Percentiles rank a stretch among this genome's conserved stretches.
Conservation (phyloP, 345 rosid species). For the Hibiscus mutabilis region DNA sequence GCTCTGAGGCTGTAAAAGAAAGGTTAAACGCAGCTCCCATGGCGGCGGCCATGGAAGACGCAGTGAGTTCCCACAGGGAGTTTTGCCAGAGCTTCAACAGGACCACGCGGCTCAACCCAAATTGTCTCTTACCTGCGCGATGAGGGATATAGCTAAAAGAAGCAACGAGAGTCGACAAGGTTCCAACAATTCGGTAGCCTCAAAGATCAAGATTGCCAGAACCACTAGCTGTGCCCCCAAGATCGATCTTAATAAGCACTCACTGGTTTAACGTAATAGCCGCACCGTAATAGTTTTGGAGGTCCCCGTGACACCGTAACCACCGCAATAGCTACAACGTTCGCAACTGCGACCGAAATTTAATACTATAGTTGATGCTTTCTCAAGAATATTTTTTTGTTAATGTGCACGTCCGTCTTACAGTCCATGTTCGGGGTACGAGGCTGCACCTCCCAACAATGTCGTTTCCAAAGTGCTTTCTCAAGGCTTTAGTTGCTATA, state of each 20-base stretch:
- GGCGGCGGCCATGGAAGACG: constrained; percentile 22
- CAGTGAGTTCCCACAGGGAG: constrained; percentile 30
- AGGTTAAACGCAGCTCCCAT: constrained; percentile 17
- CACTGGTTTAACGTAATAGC: not conserved
- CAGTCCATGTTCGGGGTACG: too few species aligned
- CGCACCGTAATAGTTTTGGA: too few species aligned
- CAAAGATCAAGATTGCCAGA: constrained; percentile 23
- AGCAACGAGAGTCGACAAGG: constrained; percentile 23
- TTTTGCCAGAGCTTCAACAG: constrained; percentile 38
- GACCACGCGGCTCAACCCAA: constrained; percentile 31
- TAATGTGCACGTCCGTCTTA: too few species aligned
- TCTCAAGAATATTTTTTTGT: too few species aligned
- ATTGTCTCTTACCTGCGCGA: constrained; percentile 29
- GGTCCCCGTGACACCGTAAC: too few species aligned
- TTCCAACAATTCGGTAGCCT: constrained; percentile 2
- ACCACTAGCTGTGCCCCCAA: constrained; percentile 35
- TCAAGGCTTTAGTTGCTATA: too few species aligned
- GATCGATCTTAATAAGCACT: constrained; percentile 4
- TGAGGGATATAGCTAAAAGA: constrained; percentile 38
- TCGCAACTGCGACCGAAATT: too few species aligned
- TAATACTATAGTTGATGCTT: too few species aligned
- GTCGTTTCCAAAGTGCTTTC: too few species aligned
- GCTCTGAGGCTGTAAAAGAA: constrained; percentile 44
- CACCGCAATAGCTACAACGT: too few species aligned
- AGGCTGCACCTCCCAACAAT: too few species aligned